phyloP scores from a whole-genome alignment of 768 basidiomycete species.

The Podaxis sp. region DNA sequence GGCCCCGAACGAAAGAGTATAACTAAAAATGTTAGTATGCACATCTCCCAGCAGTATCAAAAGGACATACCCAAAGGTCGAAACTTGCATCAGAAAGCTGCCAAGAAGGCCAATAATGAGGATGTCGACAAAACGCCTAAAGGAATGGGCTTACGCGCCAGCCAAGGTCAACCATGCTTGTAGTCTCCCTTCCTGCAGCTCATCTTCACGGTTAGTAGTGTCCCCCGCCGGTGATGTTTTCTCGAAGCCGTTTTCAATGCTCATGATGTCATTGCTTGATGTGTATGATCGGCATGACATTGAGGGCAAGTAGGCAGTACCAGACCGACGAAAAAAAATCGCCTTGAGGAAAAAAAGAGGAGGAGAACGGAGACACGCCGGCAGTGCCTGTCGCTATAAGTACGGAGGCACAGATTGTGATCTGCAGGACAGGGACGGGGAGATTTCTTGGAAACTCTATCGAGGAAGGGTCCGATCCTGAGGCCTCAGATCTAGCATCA shows the following conservation, averaged over 20 bases:
- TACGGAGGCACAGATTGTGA: neutral
- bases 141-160: constrained; percentile 35
- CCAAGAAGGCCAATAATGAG: constrained; percentile 28
- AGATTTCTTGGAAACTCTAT: neutral
- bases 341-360: neutral
- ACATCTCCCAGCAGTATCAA: neutral
- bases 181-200: constrained; percentile 34
- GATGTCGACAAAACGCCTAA: too few relatives aligned
- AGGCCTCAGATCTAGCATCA: neutral
- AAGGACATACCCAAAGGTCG: constrained; percentile 3
- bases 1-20: constrained; percentile 35
- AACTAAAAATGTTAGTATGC: constrained; percentile 33
- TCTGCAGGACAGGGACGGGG: neutral
- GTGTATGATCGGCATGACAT: neutral
- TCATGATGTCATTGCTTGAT: constrained; percentile 1
- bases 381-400: neutral
- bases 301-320: neutral
- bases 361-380: too few relatives aligned
- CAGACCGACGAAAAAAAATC: neutral
- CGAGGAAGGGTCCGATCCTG: neutral
- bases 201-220: neutral
- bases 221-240: neutral
- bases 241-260: neutral
- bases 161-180: constrained; percentile 41
- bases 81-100: constrained; percentile 31